Conservation (phyloP, 108 stramenopile genomes). For the Fragilariopsis cylindrus region DNA sequence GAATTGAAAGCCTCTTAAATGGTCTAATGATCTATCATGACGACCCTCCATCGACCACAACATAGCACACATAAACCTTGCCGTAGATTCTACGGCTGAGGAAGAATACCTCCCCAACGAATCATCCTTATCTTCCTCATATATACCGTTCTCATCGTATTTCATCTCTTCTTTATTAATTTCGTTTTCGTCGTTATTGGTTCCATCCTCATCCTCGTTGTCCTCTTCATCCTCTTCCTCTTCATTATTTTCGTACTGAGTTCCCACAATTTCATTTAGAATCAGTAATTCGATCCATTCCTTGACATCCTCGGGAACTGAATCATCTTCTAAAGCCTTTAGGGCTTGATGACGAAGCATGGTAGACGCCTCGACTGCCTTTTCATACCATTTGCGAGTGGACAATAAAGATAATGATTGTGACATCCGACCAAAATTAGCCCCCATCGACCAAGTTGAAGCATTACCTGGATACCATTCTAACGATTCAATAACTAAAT, state of each 20-base stretch:
- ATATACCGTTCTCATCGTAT: conserved; percentile 20
- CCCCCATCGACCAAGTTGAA: conserved; percentile 53
- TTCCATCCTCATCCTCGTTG: conserved; percentile 19
- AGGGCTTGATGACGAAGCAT: conserved; percentile 35
- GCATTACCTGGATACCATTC: conserved; percentile 53
- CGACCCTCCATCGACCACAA: conserved; percentile 52
- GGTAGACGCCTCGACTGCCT: conserved; percentile 40
- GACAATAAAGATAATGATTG: conserved; percentile 19
- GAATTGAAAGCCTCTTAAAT: conserved; percentile 60
- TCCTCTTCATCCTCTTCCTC: conserved; percentile 42
- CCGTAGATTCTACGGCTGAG: conserved; percentile 71
- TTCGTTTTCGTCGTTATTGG: conserved; percentile 24
- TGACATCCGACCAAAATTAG: conserved; percentile 62
- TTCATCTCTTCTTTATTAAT: not conserved
- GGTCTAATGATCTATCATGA: conserved; percentile 59
- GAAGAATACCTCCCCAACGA: conserved; percentile 44
- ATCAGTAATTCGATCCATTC: conserved; percentile 84
- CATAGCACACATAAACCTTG: conserved; percentile 83
- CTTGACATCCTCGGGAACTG: conserved; percentile 38
- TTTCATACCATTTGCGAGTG: conserved; percentile 43
- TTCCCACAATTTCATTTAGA: conserved; percentile 66
- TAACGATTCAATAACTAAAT: conserved; percentile 33
- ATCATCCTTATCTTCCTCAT: conserved; percentile 10
- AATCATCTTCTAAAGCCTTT: conserved; percentile 31
- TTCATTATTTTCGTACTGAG: conserved; percentile 50